phyloP scores from a whole-genome alignment of 768 basidiomycete species.

The Candolleomyces eurysporus region DNA sequence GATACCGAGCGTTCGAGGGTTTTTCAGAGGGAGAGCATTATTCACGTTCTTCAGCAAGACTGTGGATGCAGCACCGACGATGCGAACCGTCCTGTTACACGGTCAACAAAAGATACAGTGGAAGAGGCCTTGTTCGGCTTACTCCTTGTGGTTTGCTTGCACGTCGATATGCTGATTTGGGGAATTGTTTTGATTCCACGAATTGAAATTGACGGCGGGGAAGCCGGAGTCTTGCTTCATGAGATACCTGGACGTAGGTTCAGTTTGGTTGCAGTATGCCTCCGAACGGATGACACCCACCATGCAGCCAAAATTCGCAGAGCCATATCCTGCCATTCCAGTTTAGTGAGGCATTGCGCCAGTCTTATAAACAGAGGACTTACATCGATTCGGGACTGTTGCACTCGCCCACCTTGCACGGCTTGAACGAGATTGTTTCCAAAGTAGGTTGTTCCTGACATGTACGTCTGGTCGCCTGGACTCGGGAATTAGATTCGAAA shows the following conservation, averaged over 20 bases:
- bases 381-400: constrained; percentile 56
- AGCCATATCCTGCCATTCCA: constrained; percentile 53
- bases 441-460: constrained; percentile 48
- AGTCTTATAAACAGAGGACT: constrained; percentile 18
- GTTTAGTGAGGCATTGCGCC: background rate
- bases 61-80: constrained; percentile 60
- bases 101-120: background rate
- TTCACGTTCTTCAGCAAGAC: constrained; percentile 61
- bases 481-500: background rate
- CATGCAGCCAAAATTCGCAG: constrained; percentile 68
- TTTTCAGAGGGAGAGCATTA: constrained; percentile 42
- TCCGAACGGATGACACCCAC: constrained; percentile 21
- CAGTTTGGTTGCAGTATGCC: background rate
- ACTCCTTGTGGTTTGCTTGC: constrained; percentile 53
- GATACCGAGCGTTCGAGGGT: constrained; percentile 48
- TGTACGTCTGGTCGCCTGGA: constrained; percentile 31
- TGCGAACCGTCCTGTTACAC: constrained; percentile 47
- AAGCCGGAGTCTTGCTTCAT: constrained; percentile 55
- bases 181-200: constrained; percentile 37
- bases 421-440: constrained; percentile 57
- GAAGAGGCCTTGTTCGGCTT: constrained; percentile 3
- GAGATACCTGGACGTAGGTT: constrained; percentile 30
- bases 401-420: constrained; percentile 60
- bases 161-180: constrained; percentile 53
- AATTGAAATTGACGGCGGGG: constrained; percentile 62